A percentile compares a stretch with the other conserved stretches of the same genome.
Evolutionary conservation across 2,329 filamentous ascomycete species (phyloP).

Genomic region (Fusarium miscanthi): DNA sequence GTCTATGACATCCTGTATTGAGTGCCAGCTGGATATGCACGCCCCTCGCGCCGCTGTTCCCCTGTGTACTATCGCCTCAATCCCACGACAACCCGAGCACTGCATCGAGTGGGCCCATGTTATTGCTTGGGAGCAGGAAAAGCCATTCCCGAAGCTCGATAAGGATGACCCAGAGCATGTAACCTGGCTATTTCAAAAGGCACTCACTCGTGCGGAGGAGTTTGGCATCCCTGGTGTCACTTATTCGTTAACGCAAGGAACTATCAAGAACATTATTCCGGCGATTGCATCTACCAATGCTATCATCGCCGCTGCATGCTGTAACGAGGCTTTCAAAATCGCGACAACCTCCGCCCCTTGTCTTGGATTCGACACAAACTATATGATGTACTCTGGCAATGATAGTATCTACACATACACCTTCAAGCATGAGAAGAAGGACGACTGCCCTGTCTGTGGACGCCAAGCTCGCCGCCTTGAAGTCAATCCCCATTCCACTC

Average conservation of each 20-base stretch:
- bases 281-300: conserved; percentile 98
- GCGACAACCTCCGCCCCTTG: conserved; percentile 84
- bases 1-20: conserved; percentile 93
- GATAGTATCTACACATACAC: conserved; percentile 97
- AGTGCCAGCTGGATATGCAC: conserved; percentile 98
- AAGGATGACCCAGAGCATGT: conserved; percentile 98
- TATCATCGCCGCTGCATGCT: conserved; percentile 94
- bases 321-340: conserved; percentile 97
- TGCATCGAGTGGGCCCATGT: conserved; percentile 99
- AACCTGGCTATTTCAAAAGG: conserved; percentile 93
- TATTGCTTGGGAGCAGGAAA: conserved; percentile 93
- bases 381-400: conserved; percentile 99
- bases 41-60: conserved; percentile 97
- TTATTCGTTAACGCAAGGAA: conserved; percentile 94
- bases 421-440: conserved; percentile 92
- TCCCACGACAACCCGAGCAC: conserved; percentile 96
- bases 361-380: conserved; percentile 83
- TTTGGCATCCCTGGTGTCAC: conserved; percentile 94
- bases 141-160: conserved; percentile 86
- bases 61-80: conserved; percentile 94
- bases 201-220: conserved; percentile 81
- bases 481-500: conserved; percentile 76
- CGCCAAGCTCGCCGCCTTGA: conserved; percentile 80
- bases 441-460: conserved; percentile 94
- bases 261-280: conserved; percentile 99